phyloP scores from a whole-genome alignment of 805 yeast genomes.

The Barnettozyma wickerhamii region DNA sequence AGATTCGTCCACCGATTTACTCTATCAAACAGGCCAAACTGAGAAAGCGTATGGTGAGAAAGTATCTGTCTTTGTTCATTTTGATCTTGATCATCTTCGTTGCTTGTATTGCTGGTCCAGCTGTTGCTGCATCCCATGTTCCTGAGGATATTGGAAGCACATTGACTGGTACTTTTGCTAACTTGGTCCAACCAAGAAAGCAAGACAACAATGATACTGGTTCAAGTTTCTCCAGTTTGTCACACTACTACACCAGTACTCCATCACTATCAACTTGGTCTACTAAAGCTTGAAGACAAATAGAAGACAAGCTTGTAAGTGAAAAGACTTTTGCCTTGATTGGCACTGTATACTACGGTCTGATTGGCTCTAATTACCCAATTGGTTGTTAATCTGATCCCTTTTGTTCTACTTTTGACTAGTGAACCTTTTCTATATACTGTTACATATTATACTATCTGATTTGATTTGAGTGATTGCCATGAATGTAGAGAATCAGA shows the following conservation, averaged over 20 bases:
- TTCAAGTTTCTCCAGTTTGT: slow-evolving; percentile 30
- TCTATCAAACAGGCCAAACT: slow-evolving; percentile 93
- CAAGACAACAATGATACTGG: slow-evolving; percentile 84
- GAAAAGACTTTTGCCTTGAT: not conserved
- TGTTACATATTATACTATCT: not conserved
- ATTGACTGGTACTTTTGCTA: slow-evolving; percentile 43
- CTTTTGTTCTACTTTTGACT: not conserved
- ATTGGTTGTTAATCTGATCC: not conserved
- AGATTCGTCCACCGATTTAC: slow-evolving; percentile 96
- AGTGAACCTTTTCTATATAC: not conserved
- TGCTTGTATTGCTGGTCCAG: slow-evolving; percentile 85
- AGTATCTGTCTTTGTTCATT: slow-evolving; percentile 82
- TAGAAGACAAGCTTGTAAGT: not conserved
- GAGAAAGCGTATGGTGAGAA: slow-evolving; percentile 96
- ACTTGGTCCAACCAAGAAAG: slow-evolving; percentile 88
- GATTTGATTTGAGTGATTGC: not conserved
- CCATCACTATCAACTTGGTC: slow-evolving; percentile 52
- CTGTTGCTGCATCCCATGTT: slow-evolving; percentile 66
- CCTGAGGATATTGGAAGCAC: slow-evolving; percentile 28
- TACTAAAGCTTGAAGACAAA: slow-evolving; percentile 38
- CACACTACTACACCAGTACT: slow-evolving; percentile 42
- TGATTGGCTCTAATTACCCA: too few species aligned
- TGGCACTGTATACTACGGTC: not conserved
- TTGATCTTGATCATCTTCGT: slow-evolving; percentile 63
- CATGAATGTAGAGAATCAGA: too few species aligned